Evolutionary conservation across 176 grass and related monocot species (phyloP), one percentile per base, ranked within the genome.

Genomic region (Otatea glauca): DNA sequence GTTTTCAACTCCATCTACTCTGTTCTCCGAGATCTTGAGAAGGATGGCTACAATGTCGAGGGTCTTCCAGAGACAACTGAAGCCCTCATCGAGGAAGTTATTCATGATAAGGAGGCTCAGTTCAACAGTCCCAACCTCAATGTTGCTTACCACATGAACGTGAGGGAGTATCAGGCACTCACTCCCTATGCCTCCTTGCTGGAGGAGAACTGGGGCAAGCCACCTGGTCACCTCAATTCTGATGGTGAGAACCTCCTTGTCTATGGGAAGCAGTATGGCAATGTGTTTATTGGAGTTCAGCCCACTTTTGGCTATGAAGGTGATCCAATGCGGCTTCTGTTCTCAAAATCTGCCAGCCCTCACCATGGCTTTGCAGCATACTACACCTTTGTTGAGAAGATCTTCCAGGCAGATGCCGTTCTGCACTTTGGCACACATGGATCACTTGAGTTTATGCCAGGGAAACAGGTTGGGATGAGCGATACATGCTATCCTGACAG

Each of bases 41-140:
- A 75, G 69, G 87, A 92, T 17, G 93, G 93, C 48, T 98, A 98
- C 93, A 81, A 94, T 41, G 88, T 98, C 5, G 93, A 98, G 56
- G 93, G 93, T 48, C 96, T 98, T 25, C 96, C 96, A 4, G 93
- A 95, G 18, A 83, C 92, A 41, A 25, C 81, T 0, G 96, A 96
- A 70, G 91, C 74, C 29, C 89, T 99, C 32, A 94, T 99, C 61
- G 93, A 99, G 76, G 96, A 94, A 16, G 91, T 99, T 75, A 99
- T 99, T 74, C 96, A 99, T 23, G 96, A 99, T 84, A 99, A 99
- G 88, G 96, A 99, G 41, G 96, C 96, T 65, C 94, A 99, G 79
- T 99, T 99, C 86, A 99, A 91, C 88, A 99, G 93, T 48, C 96
- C 96, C 27, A 96, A 92, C 86, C 96, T 99, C 14, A 99, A 99